Evolutionary conservation across 1,284 basidiomycete species (phyloP).

Genomic region (Moniliophthora roreri): DNA sequence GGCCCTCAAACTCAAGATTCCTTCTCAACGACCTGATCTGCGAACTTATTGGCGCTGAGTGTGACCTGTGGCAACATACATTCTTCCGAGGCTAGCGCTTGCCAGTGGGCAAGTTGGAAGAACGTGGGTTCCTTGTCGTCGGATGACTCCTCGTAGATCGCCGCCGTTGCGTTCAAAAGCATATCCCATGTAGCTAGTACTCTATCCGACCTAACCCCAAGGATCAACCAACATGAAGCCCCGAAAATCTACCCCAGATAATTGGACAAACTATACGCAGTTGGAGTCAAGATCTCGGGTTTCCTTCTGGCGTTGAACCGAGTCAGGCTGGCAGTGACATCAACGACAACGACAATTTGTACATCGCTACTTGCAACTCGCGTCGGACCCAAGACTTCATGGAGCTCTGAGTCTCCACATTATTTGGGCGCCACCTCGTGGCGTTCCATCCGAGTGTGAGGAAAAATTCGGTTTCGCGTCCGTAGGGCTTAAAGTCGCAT

Average conservation of each 20-base stretch:
- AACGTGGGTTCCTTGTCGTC: conserved; percentile 52
- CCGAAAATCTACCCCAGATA: conserved; percentile 60
- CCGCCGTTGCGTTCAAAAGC: no score
- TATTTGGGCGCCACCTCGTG: conserved; percentile 48
- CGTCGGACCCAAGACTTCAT: conserved; percentile 60
- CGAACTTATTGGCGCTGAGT: conserved; percentile 57
- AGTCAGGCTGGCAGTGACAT: conserved; percentile 59
- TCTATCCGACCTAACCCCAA: no score
- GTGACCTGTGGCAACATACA: conserved; percentile 59
- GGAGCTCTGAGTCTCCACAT: conserved; percentile 53
- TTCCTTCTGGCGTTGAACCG: conserved; percentile 63
- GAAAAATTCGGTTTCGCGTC: conserved; percentile 74
- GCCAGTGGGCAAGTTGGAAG: conserved; percentile 67
- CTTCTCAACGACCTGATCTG: conserved; percentile 54
- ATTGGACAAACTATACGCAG: conserved; percentile 61
- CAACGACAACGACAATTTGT: conserved; percentile 40
- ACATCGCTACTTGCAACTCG: conserved; percentile 58
- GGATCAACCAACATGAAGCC: conserved; percentile 3
- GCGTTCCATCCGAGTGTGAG: conserved; percentile 63
- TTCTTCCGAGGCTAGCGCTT: conserved; percentile 52
- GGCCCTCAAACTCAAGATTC: conserved; percentile 57
- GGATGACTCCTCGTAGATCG: no score
- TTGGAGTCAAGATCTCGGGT: conserved; percentile 64
- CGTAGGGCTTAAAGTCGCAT: conserved; percentile 71
- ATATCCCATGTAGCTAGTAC: no score